Evolutionary conservation across 2,329 filamentous ascomycete genomes (phyloP), one percentile per base, ranked within the genome.

Genomic region (Zymoseptoria tritici): DNA sequence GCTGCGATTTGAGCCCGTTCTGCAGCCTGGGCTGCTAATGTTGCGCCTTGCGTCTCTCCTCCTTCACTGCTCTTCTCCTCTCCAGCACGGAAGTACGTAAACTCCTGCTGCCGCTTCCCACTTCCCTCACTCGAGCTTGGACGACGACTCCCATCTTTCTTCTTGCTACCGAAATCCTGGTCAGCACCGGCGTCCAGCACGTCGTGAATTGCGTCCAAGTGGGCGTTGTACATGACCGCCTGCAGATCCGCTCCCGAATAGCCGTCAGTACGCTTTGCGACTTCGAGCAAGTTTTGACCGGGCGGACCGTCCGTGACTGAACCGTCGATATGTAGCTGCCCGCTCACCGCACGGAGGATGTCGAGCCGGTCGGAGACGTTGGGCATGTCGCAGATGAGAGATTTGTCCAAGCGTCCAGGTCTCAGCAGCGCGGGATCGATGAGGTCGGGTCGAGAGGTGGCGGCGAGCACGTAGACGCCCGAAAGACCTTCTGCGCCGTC

Each of bases 201-300:
- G 66, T 97, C 92, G 72, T 99, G 94, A 64, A 99, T 97, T 26
- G 94, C 94, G 77, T 97, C 93, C 5, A 99, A 82, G 73, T 99
- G 94, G 0, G 94, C 92, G 67, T 99, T 99, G 69, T 96, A 97
- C 51, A 97, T 86, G 6, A 99, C 83, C 0, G 93, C 94, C 74
- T 99, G 94, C 3, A 99, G 79, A 76, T 99, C 94, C 1, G 94
- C 94, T 11, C 94, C 94, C 0, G 90, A 94, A 73, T 95, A 97
- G 9, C 94, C 94, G 60, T 94, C 88, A 0, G 93, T 97, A 16
- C 85, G 80, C 16, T 79, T 79, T 0, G 91, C 93, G 22, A 99
- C 84, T 62, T 92, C 89, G n/a, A 77, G 78, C 29, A 96, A 75
- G 8, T 67, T 62, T 13, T 67, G 65, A 60, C 69, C 20, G 8